phyloP scores from a whole-genome alignment of 1,284 basidiomycete species.

The Ganoderma boninense region DNA sequence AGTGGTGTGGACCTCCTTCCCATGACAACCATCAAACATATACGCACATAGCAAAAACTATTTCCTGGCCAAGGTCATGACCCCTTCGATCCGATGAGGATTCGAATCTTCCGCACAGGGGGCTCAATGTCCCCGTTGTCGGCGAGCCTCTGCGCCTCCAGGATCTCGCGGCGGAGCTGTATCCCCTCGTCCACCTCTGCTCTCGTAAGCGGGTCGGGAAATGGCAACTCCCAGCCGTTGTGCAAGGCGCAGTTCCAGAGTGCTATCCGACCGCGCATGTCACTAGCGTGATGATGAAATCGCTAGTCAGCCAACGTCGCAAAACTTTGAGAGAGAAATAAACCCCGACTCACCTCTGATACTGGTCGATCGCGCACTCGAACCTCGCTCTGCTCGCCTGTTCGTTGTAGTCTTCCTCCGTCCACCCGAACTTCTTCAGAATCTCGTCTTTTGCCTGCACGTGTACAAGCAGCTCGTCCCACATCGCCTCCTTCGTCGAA shows the following conservation, averaged over 20 bases:
- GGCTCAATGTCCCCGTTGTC: constrained; percentile 61
- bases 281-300: constrained; percentile 47
- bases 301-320: background rate
- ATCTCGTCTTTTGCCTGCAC: constrained; percentile 61
- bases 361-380: constrained; percentile 69
- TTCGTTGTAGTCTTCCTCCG: constrained; percentile 65
- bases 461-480: constrained; percentile 75
- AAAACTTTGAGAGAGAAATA: background rate
- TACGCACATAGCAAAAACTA: constrained; percentile 1
- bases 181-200: constrained; percentile 76
- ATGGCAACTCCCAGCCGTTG: constrained; percentile 68
- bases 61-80: constrained; percentile 4
- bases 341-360: constrained; percentile 56
- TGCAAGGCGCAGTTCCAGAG: constrained; percentile 71
- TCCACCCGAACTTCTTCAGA: constrained; percentile 70
- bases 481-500: constrained; percentile 80
- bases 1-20: background rate
- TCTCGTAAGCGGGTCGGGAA: constrained; percentile 67
- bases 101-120: constrained; percentile 67
- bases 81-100: constrained; percentile 68
- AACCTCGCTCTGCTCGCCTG: constrained; percentile 64
- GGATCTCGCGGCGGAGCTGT: constrained; percentile 67
- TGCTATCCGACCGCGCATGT: constrained; percentile 73
- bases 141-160: constrained; percentile 64
- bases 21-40: background rate